Evolutionary conservation across 768 basidiomycete species (phyloP), one percentile per base, ranked within the genome.

Genomic region (Zangia roseola): DNA sequence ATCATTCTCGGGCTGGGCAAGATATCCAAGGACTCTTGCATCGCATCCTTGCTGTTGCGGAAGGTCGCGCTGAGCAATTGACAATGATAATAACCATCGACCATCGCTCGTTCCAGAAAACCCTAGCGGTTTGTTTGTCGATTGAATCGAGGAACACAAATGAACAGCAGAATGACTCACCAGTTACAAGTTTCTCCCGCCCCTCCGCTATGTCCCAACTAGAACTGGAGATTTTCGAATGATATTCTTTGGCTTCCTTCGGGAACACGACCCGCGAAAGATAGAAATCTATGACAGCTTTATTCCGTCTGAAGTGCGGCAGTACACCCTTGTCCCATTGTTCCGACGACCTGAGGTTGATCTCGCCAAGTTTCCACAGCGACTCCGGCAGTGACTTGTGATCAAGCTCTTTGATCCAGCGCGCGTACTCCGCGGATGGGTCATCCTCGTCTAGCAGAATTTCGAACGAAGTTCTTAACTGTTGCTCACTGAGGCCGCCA

Each of bases 71-170:
- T 20, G 13, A 78, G 33, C 23, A 57, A 50, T 49, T 21, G 57
- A 53, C 28, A 23, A 43, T 3, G 58, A 51, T 14, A 60, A 49
- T 17, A 60, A 34, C 38, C 49, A 60, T 19, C 66, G 64, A 30
- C 70, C 72, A 52, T 80, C 79, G 43, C 80, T 79, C 2, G 79
- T 80, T 5, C 78, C 79, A 36, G 77, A 79, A 55, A 80, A 80
- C 14, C 68, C 49, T 46, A 17, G 16, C 23, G 12, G 25, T 10
- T 14, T 28, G 14, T 23, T n/a, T 28, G 6, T n/a, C n/a, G n/a
- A n/a, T n/a, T n/a, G n/a, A n/a, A n/a, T n/a, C n/a, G n/a, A 17
- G 13, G 2, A 9, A 10, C 26, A 12, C 6, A 23, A n/a, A 2
- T 19, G 19, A 28, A 28, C 14, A 12, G 20, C 12, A 4, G 16